phyloP scores from a whole-genome alignment of 2,329 filamentous ascomycete species.

The Ophiostoma angusticollis region DNA sequence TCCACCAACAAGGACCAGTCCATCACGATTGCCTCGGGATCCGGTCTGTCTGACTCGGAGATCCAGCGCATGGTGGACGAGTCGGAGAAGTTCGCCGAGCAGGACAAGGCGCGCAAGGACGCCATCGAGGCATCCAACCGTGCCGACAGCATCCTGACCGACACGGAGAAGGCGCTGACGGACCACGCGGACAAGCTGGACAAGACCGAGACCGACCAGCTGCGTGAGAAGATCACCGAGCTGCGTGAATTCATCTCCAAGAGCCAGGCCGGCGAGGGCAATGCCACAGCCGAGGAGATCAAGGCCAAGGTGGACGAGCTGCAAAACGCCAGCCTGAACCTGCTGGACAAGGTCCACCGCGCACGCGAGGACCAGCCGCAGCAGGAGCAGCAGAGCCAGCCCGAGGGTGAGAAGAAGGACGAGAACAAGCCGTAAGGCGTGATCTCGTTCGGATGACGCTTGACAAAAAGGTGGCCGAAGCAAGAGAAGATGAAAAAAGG shows the following conservation, averaged over 20 bases:
- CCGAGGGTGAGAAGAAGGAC: constrained; percentile 66
- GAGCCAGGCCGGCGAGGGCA: constrained; percentile 85
- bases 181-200: constrained; percentile 93
- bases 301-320: constrained; percentile 99
- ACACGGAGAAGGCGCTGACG: constrained; percentile 96
- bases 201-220: constrained; percentile 86
- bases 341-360: constrained; percentile 99
- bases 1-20: constrained; percentile 98
- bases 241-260: constrained; percentile 86
- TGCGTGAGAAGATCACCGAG: constrained; percentile 81
- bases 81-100: constrained; percentile 89
- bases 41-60: constrained; percentile 86
- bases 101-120: constrained; percentile 92
- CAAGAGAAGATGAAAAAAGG: constrained; percentile 1
- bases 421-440: constrained; percentile 51
- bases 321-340: constrained; percentile 85
- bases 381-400: constrained; percentile 35
- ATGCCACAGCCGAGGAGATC: constrained; percentile 76
- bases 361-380: constrained; percentile 51
- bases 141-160: constrained; percentile 89
- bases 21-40: constrained; percentile 96
- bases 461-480: too few relatives aligned
- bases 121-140: constrained; percentile 96
- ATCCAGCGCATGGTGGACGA: constrained; percentile 97
- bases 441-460: too few relatives aligned